phyloP scores from a whole-genome alignment of 192 early-diverging fungal species.

The Coemansia sp. region DNA sequence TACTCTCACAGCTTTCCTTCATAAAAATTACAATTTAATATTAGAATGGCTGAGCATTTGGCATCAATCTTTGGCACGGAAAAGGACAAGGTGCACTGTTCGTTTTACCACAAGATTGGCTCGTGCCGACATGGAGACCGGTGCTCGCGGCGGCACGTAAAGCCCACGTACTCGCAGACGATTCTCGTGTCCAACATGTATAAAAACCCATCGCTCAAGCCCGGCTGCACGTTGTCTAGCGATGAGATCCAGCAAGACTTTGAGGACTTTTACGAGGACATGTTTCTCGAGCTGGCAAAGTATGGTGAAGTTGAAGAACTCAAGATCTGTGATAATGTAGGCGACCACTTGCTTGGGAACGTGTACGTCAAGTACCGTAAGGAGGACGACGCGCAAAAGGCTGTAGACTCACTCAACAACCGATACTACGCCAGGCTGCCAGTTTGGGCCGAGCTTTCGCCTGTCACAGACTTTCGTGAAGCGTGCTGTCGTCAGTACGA shows the following conservation, averaged over 20 bases:
- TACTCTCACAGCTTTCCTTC: no score
- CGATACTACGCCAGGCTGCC: conserved; percentile 94
- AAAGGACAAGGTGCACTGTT: conserved; percentile 99
- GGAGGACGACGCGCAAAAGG: conserved; percentile 92
- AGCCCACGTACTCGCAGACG: conserved; percentile 95
- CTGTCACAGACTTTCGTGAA: conserved; percentile 97
- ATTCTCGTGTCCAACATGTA: conserved; percentile 94
- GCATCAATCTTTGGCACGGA: conserved; percentile 96
- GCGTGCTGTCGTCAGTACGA: conserved; percentile 98
- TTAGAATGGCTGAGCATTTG: conserved; percentile 75
- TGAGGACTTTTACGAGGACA: conserved; percentile 96
- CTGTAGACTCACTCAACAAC: conserved; percentile 89
- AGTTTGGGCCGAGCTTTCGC: conserved; percentile 94
- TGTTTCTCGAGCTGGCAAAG: conserved; percentile 93
- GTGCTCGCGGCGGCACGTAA: conserved; percentile 96
- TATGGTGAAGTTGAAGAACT: conserved; percentile 97
- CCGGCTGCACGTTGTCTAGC: conserved; percentile 74
- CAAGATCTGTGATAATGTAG: conserved; percentile 97
- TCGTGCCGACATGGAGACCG: conserved; percentile 97
- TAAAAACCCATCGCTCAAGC: conserved; percentile 77
- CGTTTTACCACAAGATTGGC: conserved; percentile 99
- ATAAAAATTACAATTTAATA: neutral
- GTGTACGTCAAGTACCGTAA: conserved; percentile 90
- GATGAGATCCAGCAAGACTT: conserved; percentile 66
- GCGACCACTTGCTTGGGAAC: conserved; percentile 97